Percentiles rank a stretch among this genome's conserved stretches.
phyloP scores from a whole-genome alignment of 352 stramenopile genomes.

The Globisporangium echinulatum region DNA sequence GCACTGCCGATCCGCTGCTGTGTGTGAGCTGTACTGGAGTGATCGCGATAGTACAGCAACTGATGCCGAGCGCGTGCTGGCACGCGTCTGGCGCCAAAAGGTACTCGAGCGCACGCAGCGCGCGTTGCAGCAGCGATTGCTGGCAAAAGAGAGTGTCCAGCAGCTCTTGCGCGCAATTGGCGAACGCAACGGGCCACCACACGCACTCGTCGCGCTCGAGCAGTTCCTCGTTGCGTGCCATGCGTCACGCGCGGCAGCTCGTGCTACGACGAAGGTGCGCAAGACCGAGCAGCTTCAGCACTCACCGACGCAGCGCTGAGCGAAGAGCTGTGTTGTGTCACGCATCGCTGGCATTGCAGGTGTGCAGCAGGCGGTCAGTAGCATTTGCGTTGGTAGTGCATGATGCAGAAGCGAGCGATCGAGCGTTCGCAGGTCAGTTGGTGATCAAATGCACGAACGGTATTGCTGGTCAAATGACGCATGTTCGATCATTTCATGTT shows the following conservation, averaged over 20 bases:
- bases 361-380: no score
- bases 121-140: constrained; percentile 37
- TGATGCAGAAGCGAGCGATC: no score
- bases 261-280: constrained; percentile 1
- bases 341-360: no score
- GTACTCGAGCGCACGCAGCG: constrained; percentile 36
- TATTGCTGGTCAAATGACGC: no score
- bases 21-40: constrained; percentile 43
- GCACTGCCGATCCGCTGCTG: constrained; percentile 12
- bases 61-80: neutral
- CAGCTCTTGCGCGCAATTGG: constrained; percentile 29
- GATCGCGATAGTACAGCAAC: neutral
- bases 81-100: constrained; percentile 42
- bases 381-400: no score
- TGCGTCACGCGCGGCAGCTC: neutral
- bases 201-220: constrained; percentile 32
- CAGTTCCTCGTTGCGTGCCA: constrained; percentile 30
- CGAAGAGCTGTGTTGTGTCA: no score
- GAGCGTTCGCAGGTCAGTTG: no score
- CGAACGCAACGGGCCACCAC: constrained; percentile 27
- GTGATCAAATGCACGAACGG: no score
- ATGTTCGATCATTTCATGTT: no score
- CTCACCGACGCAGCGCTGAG: neutral
- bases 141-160: constrained; percentile 56
- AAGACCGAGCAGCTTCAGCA: constrained; percentile 4